Evolutionary conservation across 2,329 filamentous ascomycete genomes (phyloP).

Genomic region (Neurospora crassa): DNA sequence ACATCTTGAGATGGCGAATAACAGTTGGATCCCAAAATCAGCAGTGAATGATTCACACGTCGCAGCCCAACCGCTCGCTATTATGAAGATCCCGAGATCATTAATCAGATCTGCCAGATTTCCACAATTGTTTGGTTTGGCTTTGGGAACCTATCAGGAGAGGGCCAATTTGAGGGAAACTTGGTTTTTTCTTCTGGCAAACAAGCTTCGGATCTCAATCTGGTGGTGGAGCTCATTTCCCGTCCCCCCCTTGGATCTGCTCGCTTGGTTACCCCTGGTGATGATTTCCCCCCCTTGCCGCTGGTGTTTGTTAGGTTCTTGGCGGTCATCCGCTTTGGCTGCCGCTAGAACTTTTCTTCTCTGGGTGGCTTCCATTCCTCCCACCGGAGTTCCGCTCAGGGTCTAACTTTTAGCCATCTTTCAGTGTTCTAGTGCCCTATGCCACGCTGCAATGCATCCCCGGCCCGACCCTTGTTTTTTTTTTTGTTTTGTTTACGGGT

Average conservation of each 20-base stretch:
- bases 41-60: background rate
- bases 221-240: background rate
- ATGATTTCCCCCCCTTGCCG: background rate
- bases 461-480: background rate
- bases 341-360: background rate
- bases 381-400: background rate
- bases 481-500: background rate
- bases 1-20: background rate
- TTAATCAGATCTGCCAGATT: background rate
- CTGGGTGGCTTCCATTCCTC: background rate
- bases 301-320: background rate
- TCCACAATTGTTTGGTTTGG: background rate
- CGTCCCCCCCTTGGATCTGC: background rate
- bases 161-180: background rate
- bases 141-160: background rate
- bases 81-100: background rate
- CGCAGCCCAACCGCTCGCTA: background rate
- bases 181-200: background rate
- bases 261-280: background rate
- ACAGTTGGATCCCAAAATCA: background rate
- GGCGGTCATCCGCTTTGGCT: background rate
- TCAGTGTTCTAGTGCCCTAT: background rate
- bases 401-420: background rate
- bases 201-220: background rate
- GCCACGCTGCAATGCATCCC: background rate